Base-by-base conservation (phyloP, 1,139 yeast genomes). In the Sugiyamaella pinicola region DNA sequence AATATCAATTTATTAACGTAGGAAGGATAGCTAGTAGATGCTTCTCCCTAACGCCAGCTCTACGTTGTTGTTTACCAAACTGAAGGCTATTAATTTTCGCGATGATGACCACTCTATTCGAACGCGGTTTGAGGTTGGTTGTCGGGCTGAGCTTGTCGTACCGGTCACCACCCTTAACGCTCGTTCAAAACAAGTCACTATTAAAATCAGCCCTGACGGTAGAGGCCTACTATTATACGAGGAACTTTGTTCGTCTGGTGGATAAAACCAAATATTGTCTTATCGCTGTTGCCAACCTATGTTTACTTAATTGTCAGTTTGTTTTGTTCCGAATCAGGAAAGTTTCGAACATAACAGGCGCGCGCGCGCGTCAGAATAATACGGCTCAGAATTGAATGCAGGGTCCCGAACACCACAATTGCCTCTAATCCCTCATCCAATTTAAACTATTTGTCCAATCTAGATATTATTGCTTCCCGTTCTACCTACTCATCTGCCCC, bases 261-360 rank as follows among this genome's bases (percentile, higher is more conserved):
- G 8, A 13, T 13, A n/a, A n/a, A n/a, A n/a, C n/a, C n/a, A n/a
- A n/a, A n/a, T n/a, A n/a, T n/a, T n/a, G n/a, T n/a, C n/a, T n/a
- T n/a, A n/a, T n/a, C n/a, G n/a, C n/a, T 5, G 35, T n/a, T 8
- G 17, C n/a, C 2, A 17, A 31, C 15, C 35, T 35, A n/a, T 35
- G 39, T 17, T 35, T 35, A 35, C 22, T 35, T 17, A 12, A 19
- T n/a, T 7, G 37, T 29, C 19, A 10, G 47, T 43, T 43, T 43
- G 47, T 43, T 43, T 43, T 43, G 31, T 17, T 43, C 47, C 38
- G 19, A 43, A 43, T 43, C 15, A n/a, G 47, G 47, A 43, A 42
- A 31, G 13, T 15, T 17, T 17, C 7, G 15, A 17, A 17, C 12
- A 12, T 7, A 4, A 2, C 35, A 18, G 13, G 28, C 46, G 46